phyloP scores from a whole-genome alignment of 495 filamentous ascomycete genomes.

The Talaromyces borbonicus region DNA sequence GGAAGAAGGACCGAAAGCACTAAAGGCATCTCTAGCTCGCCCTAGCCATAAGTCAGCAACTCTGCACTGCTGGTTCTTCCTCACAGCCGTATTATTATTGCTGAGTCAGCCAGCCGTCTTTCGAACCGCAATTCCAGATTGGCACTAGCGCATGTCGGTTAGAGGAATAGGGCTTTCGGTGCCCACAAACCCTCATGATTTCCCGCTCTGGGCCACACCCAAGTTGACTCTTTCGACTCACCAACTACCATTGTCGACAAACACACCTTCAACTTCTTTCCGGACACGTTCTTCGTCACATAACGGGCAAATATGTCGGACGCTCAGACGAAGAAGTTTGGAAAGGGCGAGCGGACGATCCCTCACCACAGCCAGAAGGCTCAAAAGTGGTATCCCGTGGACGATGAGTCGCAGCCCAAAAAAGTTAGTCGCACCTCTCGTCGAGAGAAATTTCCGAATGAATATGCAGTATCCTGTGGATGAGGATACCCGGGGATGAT shows the following conservation, averaged over 20 bases:
- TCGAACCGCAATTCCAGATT: slow-evolving; percentile 10
- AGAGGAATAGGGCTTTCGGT: slow-evolving; percentile 25
- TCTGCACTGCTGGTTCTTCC: neutral
- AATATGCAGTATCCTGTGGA: slow-evolving; percentile 5
- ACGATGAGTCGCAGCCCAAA: slow-evolving; percentile 82
- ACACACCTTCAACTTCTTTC: slow-evolving; percentile 33
- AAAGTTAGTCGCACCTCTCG: slow-evolving; percentile 63
- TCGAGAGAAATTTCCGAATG: slow-evolving; percentile 11
- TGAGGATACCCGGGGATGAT: neutral
- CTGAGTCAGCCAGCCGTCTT: neutral
- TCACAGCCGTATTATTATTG: neutral
- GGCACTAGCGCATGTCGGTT: slow-evolving; percentile 29
- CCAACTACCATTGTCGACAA: slow-evolving; percentile 39
- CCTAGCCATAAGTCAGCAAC: neutral
- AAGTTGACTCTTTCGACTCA: slow-evolving; percentile 28
- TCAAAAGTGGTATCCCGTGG: slow-evolving; percentile 98
- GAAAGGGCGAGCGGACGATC: slow-evolving; percentile 88
- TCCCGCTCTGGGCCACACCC: slow-evolving; percentile 22
- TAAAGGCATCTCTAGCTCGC: neutral
- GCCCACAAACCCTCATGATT: slow-evolving; percentile 27
- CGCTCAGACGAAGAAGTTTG: slow-evolving; percentile 84
- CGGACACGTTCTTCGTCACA: slow-evolving; percentile 30
- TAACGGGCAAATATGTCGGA: slow-evolving; percentile 55
- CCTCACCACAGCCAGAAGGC: slow-evolving; percentile 80
- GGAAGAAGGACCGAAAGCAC: neutral